Base-by-base conservation (phyloP, 2,329 filamentous ascomycete genomes). In the Penicillium verrucosum region DNA sequence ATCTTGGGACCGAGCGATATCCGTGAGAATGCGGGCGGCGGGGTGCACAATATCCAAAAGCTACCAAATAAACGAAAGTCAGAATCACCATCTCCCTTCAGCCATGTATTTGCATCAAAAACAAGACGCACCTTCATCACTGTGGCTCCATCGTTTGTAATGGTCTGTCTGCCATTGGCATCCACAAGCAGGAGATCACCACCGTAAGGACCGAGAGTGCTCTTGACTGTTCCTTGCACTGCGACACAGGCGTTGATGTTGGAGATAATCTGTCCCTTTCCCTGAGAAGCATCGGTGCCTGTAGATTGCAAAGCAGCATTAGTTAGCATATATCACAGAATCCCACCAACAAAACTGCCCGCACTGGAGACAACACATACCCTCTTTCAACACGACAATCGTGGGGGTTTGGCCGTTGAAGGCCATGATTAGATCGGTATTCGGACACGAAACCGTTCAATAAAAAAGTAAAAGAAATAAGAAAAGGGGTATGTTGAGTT, bases 171-270 rank as follows among this genome's bases (percentile, higher is more conserved):
- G 75, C 94, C 94, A 82, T 97, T 97, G 76, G 87, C 88, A 77
- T 97, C 94, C 55, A 97, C 93, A 79, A 99, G 88, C 75, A 99
- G 83, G 74, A 97, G 80, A 79, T 99, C 94, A 71, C 94, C 94
- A 73, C 94, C 94, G 78, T 97, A 99, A 34, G 94, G 94, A 40
- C 94, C 94, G 36, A 99, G 83, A 21, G 94, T 99, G 70, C 89
- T 90, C 81, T 96, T 95, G 80, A 99, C 93, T 58, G 93, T 97
- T 49, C 88, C 85, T 80, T 99, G 94, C 40, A 99, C 92, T 25
- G 94, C 93, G 68, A 97, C 82, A 77, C 94, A 99, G 65, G 94
- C 94, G 81, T 96, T 97, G 80, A 99, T 97, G 78, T 99, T 99
- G 69, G 93, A 95, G 70, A 99, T 80, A 70, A 99, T 89, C 80